Evolutionary conservation across 2,329 filamentous ascomycete genomes (phyloP).

Genomic region (Fusarium papillatum): DNA sequence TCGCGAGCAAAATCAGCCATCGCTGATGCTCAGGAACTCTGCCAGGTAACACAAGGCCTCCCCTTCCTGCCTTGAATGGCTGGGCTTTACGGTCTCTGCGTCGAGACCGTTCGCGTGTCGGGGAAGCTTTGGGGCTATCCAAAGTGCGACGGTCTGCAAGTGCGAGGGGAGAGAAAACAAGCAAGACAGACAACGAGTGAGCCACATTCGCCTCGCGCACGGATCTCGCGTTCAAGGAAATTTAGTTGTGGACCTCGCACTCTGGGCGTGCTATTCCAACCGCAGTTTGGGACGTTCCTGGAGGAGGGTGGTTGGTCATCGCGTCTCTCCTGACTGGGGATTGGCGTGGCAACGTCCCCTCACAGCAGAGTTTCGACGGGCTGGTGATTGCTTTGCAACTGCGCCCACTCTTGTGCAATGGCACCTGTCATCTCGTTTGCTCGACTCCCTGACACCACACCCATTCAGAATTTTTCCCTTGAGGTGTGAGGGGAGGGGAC

Average conservation of each 20-base stretch:
- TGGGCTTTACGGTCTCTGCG: not conserved
- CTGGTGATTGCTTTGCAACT: slow-evolving; percentile 16
- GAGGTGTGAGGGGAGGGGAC: not conserved
- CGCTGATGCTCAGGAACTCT: slow-evolving; percentile 4
- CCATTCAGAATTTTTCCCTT: slow-evolving; percentile 15
- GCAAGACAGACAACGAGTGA: slow-evolving; percentile 6
- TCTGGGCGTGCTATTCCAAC: slow-evolving; percentile 18
- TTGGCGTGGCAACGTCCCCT: slow-evolving; percentile 29
- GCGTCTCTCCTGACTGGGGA: slow-evolving; percentile 22
- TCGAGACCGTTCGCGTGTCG: slow-evolving; percentile 1
- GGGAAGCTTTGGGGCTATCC: slow-evolving; percentile 20
- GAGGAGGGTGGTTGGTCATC: slow-evolving; percentile 29
- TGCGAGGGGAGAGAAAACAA: slow-evolving; percentile 11
- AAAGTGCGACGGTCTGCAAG: slow-evolving; percentile 20
- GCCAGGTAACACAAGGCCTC: slow-evolving; percentile 8
- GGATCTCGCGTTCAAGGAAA: slow-evolving; percentile 21
- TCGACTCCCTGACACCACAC: slow-evolving; percentile 40
- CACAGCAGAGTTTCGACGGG: slow-evolving; percentile 33
- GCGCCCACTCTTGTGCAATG: slow-evolving; percentile 25
- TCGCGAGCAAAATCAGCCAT: not conserved
- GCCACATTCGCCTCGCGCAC: slow-evolving; percentile 27
- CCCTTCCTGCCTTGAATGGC: not conserved
- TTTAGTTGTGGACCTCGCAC: slow-evolving; percentile 21
- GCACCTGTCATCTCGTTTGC: slow-evolving; percentile 29
- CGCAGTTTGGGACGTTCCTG: slow-evolving; percentile 31